Base-by-base conservation (phyloP, 2,329 filamentous ascomycete species). In the Pseudogymnoascus sp. region DNA sequence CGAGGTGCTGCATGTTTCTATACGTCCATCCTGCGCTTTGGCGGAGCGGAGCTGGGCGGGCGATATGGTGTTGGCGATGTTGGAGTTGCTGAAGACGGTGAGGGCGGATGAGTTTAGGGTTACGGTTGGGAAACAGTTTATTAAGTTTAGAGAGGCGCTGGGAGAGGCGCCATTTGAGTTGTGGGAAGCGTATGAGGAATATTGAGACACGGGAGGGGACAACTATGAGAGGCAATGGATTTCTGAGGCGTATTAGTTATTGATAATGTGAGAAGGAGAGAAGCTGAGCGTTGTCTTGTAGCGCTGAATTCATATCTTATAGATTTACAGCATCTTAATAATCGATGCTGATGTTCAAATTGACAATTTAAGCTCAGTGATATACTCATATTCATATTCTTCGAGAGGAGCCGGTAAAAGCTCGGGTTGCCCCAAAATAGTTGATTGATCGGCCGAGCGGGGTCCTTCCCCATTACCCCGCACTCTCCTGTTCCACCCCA, bases 381-480 rank as follows among this genome's bases (percentile, higher is more conserved):
- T 31, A 53, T 11, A 50, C 44, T 31, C 14, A 29, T 53, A 53
- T 14, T n/a, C 44, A 14, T 29, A 29, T 50, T 31, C 24, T 11
- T 26, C 11, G 7, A 31, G 24, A 2, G 16, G 24, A 24, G 14
- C 16, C 47, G 26, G 24, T 14, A 8, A 6, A 31, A 53, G 14
- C 31, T 31, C 47, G 24, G 47, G 24, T 31, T 3, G 8, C n/a
- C 31, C 24, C 7, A 31, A 53, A 53, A 53, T 53, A 53, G 26
- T 2, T n/a, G 3, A 7, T 6, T 6, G 21, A 29, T 14, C 21
- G 7, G 4, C 47, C 47, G 29, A 7, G 29, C 33, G 26, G 50
- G 50, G 50, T 56, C n/a, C 26, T 13, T 53, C n/a, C 26, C 29
- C n/a, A 33, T 56, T 56, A 56, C 50, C 50, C 50, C 50, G 50